These are phyloP conservation scores for Solanum aculeatissimum DNA, from an alignment of 305 asterid species.

Conservation along the genomic window DNA sequence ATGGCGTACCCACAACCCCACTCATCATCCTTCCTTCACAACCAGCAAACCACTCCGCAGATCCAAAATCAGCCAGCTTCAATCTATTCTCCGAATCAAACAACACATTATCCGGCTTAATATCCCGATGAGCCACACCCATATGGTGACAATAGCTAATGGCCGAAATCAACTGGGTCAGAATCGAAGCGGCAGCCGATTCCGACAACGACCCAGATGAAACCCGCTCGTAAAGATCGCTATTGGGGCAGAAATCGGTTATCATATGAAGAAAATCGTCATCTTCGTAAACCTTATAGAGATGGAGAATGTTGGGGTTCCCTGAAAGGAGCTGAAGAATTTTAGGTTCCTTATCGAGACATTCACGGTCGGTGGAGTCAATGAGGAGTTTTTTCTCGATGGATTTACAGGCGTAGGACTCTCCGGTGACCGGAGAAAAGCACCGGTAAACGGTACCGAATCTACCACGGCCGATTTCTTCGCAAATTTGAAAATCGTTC, in stretches of 20 bases:
- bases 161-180: constrained; percentile 20
- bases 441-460: constrained; percentile 93
- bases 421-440: constrained; percentile 27
- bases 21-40: constrained; percentile 32
- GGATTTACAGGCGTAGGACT: constrained; percentile 59
- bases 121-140: constrained; percentile 1
- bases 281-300: constrained; percentile 55
- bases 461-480: constrained; percentile 93
- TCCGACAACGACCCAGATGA: constrained; percentile 28
- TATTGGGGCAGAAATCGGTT: constrained; percentile 64
- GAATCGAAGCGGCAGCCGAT: constrained; percentile 27
- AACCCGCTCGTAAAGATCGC: constrained; percentile 47
- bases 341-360: constrained; percentile 64
- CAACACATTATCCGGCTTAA: not conserved
- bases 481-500: constrained; percentile 47
- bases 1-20: constrained; percentile 85
- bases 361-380: constrained; percentile 60
- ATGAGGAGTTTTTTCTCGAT: constrained; percentile 43
- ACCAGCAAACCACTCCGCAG: constrained; percentile 5
- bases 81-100: not conserved
- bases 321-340: constrained; percentile 40
- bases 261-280: constrained; percentile 54
- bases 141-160: not conserved
- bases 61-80: constrained; percentile 4
- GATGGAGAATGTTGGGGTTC: constrained; percentile 41